Evolutionary conservation across 805 yeast species (phyloP), one percentile per base, ranked within the genome.

Genomic region (Hanseniaspora nectarophila): DNA sequence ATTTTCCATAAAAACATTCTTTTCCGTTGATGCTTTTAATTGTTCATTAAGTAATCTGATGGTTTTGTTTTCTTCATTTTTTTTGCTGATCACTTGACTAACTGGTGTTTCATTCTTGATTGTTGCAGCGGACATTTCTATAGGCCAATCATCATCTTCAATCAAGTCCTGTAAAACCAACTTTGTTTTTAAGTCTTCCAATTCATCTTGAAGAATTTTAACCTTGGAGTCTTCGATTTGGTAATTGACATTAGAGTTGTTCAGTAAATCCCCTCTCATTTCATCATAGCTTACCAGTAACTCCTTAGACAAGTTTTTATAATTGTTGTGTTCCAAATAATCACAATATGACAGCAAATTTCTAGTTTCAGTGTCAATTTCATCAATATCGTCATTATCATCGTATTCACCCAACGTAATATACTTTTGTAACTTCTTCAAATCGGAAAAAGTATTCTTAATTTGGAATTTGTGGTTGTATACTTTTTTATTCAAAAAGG

Each of bases 161-260:
- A 74, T 73, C 60, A 74, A 78, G 56, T 77, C 85, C 51, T 79
- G 82, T 56, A 84, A 86, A 61, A 87, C 92, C 15, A 88, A 67
- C 35, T 87, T 65, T 51, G 77, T 81, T 58, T 88, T 96, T 49
- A 90, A 72, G 58, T 83, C 83, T 56, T 77, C 78, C 38, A 90
- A 32, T 26, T 85, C 50, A 95, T 70, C 10, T 76, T 49, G 16
- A 15, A 49, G 29, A 65, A 62, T 82, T 82, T 56, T 87, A 81
- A 0, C 85, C 85, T 56, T 73, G 73, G 10, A 82, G 67, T 12
- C 74, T 6, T 44, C 31, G 4, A 53, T 47, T 0, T 42, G n/a
- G 10, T 55, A 53, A 4, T 29, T 33, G 3, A 47, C 12, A 2
- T 58, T 26, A 38, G 54, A 58, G 18, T 39, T 34, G 29, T 47